Evolutionary conservation across 768 basidiomycete genomes (phyloP).

Genomic region (Dacryopinax primogenitus): DNA sequence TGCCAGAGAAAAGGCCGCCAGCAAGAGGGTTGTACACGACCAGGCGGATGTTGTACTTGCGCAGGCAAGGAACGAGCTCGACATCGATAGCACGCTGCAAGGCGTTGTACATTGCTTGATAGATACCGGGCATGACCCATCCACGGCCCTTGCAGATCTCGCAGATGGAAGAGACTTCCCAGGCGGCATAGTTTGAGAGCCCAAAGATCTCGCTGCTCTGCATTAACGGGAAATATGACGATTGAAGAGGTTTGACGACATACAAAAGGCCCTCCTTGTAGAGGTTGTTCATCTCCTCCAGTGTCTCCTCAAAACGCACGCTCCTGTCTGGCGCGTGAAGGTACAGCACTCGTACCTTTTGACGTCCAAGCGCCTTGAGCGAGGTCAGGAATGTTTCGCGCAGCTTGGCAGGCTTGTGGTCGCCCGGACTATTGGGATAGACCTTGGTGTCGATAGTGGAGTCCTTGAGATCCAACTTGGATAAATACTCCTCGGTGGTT

Average conservation of each 20-base stretch:
- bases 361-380: slow-evolving; percentile 33
- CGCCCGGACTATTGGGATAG: slow-evolving; percentile 33
- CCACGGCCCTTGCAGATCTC: slow-evolving; percentile 43
- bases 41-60: slow-evolving; percentile 16
- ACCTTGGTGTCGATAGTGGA: slow-evolving; percentile 42
- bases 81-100: slow-evolving; percentile 15
- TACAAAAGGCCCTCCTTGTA: slow-evolving; percentile 48
- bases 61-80: slow-evolving; percentile 16
- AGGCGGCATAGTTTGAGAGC: slow-evolving; percentile 46
- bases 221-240: not conserved
- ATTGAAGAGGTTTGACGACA: slow-evolving; percentile 14
- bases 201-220: slow-evolving; percentile 43
- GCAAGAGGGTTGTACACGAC: slow-evolving; percentile 18
- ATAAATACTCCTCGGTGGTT: slow-evolving; percentile 26
- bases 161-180: slow-evolving; percentile 52
- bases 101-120: slow-evolving; percentile 33
- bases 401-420: slow-evolving; percentile 32
- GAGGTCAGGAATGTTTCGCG: slow-evolving; percentile 37
- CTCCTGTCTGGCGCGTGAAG: slow-evolving; percentile 49
- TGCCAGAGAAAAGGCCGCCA: slow-evolving; percentile 7
- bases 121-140: slow-evolving; percentile 43
- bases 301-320: slow-evolving; percentile 44
- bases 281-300: slow-evolving; percentile 41
- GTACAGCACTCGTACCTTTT: slow-evolving; percentile 43
- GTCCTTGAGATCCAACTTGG: slow-evolving; percentile 31